Base-by-base conservation (phyloP, 2,329 filamentous ascomycete genomes). In the Calonectria pseudoreteaudii region DNA sequence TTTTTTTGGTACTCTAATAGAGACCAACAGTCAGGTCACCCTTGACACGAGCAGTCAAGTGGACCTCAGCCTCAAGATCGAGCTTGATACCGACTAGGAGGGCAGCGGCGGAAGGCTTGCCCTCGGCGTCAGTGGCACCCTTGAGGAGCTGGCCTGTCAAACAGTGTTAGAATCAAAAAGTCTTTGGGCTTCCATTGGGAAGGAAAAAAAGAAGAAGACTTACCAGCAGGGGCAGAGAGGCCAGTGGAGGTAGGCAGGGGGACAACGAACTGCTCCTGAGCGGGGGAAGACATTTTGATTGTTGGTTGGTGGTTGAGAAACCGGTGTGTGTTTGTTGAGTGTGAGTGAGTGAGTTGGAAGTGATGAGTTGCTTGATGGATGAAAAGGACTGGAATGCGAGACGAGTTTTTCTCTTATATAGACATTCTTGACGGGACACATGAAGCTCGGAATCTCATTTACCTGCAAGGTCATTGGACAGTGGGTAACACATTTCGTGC, bases 21-120 rank as follows among this genome's bases (percentile, higher is more conserved):
- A 62, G 56, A 28, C 56, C 56, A 5, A 62, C 56, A 28, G 56
- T 62, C 11, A 62, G 16, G 36, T 62, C 56, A 41, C 56, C 56
- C 56, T 62, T 62, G 56, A 62, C 56, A 20, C 56, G 56, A 62
- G 56, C 56, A 28, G 56, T 62, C 56, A 62, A 28, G 56, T 62
- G 56, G 23, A 62, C 56, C 56, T 62, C 56, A 23, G 56, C 56
- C 34, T 62, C 56, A 23, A 62, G 56, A 23, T 62, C 56, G 23
- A 62, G 56, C 56, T 62, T 62, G 34, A 62, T 28, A 13, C 56
- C 56, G 36, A 62, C 56, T 1, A 62, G 34, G 36, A 62, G 56
- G n/a, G 56, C 56, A 30, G 56, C 56, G 36, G 44, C 44, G 44
- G 44, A 11, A 23, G 44, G 44, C 20, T 47, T 47, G 44, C 44